These are phyloP conservation scores for Syzygium oleosum DNA, from an alignment of 345 rosid genomes.

Conservation along the genomic window DNA sequence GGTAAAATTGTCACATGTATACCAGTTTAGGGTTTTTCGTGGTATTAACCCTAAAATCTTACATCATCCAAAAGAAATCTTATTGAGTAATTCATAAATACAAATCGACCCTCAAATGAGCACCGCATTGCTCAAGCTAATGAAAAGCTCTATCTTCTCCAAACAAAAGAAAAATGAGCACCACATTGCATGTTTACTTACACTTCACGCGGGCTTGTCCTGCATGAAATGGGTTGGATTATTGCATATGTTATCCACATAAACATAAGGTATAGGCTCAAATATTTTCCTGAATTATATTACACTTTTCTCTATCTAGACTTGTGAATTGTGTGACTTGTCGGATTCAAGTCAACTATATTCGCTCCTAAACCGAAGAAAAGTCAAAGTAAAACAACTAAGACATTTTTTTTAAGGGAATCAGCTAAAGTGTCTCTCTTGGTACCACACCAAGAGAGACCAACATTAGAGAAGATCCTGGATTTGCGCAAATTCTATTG, in stretches of 20 bases:
- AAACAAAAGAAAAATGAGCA: too few relatives aligned
- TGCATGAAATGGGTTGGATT: neutral
- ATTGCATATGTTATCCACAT: too few relatives aligned
- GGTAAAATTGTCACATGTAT: too few relatives aligned
- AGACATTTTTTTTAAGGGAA: too few relatives aligned
- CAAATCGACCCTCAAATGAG: too few relatives aligned
- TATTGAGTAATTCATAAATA: too few relatives aligned
- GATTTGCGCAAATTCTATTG: neutral
- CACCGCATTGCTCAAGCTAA: neutral
- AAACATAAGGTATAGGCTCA: too few relatives aligned
- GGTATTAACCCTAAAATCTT: too few relatives aligned
- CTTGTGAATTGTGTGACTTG: neutral
- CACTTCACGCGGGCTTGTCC: neutral
- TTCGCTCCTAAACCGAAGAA: too few relatives aligned
- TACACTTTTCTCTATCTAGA: neutral
- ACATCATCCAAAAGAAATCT: too few relatives aligned
- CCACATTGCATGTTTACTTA: neutral
- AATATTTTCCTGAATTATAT: neutral
- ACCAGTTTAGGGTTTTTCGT: too few relatives aligned
- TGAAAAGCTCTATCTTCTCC: neutral
- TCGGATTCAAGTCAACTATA: neutral
- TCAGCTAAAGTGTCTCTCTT: neutral
- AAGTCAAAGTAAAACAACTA: too few relatives aligned
- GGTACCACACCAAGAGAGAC: neutral
- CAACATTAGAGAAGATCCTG: neutral